Base-by-base conservation (phyloP, 345 rosid species). In the Moricandia arvensis region DNA sequence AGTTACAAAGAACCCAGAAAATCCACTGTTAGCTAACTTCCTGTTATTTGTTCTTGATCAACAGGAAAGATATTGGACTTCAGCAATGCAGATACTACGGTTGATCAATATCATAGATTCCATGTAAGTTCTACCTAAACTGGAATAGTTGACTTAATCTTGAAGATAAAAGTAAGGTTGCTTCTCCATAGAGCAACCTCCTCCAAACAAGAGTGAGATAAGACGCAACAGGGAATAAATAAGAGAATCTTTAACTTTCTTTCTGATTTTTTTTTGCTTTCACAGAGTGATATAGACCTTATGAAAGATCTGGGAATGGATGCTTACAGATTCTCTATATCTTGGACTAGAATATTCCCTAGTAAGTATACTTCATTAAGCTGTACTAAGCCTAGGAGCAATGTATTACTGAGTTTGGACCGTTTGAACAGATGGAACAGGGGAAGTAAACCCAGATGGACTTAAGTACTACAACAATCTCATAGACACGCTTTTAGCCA, bases 281-380 rank as follows among this genome's bases (percentile, higher is more conserved):
- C 66, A 70, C 91, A 91, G 96, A 87, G 76, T 57, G 95, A 94
- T 71, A 83, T 91, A 80, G 88, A 79, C 51, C 82, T 94, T 84
- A 91, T 94, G 97, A 90, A 87, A 82, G 91, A 87, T 82, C 75
- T 94, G 72, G 89, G 89, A 68, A 87, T 94, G 95, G 96, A 94
- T 78, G 96, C 96, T 30, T 94, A 91, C 67, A 84, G 96, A 84
- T 90, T 91, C 73, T 90, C 97, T 15, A 91, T 94, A 84, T 90
- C 97, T 66, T 94, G 98, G 97, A 54, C 97, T 33, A 87, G 97
- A 87, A 91, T 94, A 45, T 89, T 87, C 79, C 98, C 93, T 45
- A 82, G 96, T 89, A 80, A 86, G 90, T 81, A 35, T 18, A 8
- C 6, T 17, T 21, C 8, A 9, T 59, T 24, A 24, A 15, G 18